Base-by-base conservation (phyloP, 306 rosid species). In the Ochetophila trinervis region DNA sequence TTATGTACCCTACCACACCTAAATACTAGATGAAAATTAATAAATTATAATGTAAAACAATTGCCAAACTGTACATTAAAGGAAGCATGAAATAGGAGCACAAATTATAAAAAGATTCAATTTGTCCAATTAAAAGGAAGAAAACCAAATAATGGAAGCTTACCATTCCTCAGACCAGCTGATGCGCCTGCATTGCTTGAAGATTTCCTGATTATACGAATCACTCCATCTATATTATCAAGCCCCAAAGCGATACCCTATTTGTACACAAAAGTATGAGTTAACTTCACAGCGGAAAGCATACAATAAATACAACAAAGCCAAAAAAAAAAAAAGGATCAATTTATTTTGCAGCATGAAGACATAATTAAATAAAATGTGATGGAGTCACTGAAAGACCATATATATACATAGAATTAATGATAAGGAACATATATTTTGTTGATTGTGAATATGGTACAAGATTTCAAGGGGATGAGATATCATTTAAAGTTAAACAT, bases 231-330 rank as follows among this genome's bases (percentile, higher is more conserved):
- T 80, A 93, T 63, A 88, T 90, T 93, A 79, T 81, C 91, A 67
- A 93, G 94, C 76, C 94, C 99, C 24, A 78, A 76, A 65, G 83
- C 82, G 66, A 93, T 93, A 68, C 99, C 99, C 99, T 93, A 55
- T 74, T 57, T 32, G 62, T 5, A 71, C 60, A 72, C 11, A 34
- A 22, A 68, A 75, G 32, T 27, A 27, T 27, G 32, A 27, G 32
- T 27, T 27, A 27, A 27, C 32, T 27, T 27, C 32, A 27, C 32
- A 27, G 32, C 32, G 32, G 4, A 27, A 27, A 27, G 32, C 40
- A 51, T n/a, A 65, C 20, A 53, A 27, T 64, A 63, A 61, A 18
- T 30, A 48, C 57, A 68, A 36, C 18, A 35, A 55, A 47, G 53
- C 17, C 17, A 60, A 37, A 45, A 37, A 27, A 1, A 37, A 16